A percentile compares a stretch with the other conserved stretches of the same genome.
Conservation (phyloP, 164 flowering plant species). For the Litsea cubeba region DNA sequence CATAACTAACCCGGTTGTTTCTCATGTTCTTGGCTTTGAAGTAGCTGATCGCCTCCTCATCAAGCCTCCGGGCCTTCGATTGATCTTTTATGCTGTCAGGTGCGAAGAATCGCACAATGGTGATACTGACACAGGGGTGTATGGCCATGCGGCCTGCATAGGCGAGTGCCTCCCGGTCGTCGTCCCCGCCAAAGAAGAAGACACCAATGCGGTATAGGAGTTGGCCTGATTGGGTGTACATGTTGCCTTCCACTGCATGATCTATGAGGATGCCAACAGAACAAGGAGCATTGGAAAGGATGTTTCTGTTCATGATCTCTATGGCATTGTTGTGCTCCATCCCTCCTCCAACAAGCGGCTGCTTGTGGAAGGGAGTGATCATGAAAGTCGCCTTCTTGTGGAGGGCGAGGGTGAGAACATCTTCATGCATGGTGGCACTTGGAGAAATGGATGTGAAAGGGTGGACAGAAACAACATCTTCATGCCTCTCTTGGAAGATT, state of each 20-base stretch:
- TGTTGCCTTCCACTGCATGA: constrained; percentile 7
- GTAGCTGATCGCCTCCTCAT: constrained; percentile 18
- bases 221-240: neutral
- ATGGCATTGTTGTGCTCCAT: constrained; percentile 5
- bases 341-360: neutral
- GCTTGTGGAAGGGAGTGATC: constrained; percentile 32
- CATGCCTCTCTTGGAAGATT: constrained; percentile 13
- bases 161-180: constrained; percentile 54
- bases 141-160: constrained; percentile 32
- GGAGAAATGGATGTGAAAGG: constrained; percentile 24
- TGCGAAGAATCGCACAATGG: constrained; percentile 8
- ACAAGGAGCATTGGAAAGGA: constrained; percentile 37
- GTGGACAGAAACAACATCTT: constrained; percentile 8
- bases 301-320: constrained; percentile 17
- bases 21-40: neutral
- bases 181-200: constrained; percentile 15
- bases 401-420: constrained; percentile 25
- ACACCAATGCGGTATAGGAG: constrained; percentile 15
- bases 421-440: constrained; percentile 29
- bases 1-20: constrained; percentile 7
- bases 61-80: constrained; percentile 11
- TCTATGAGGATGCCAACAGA: constrained; percentile 39
- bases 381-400: constrained; percentile 22
- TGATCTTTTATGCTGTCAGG: too few relatives aligned
- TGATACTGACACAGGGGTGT: constrained; percentile 3